These are phyloP conservation scores for Fusarium hostae DNA, from an alignment of 2,329 filamentous ascomycete genomes.

Conservation along the genomic window DNA sequence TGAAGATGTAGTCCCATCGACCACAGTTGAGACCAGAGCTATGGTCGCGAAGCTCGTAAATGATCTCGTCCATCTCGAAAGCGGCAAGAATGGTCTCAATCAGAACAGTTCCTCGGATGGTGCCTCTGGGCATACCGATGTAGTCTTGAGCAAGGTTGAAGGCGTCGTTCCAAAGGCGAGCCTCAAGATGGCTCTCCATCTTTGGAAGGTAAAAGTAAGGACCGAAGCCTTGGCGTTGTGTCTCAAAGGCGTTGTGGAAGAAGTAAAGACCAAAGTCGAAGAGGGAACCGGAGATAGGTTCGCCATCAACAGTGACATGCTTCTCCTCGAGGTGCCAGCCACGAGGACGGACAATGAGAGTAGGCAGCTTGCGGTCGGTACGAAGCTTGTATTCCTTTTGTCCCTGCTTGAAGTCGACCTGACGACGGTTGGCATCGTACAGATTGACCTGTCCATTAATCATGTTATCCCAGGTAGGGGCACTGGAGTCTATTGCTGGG, in stretches of 20 bases:
- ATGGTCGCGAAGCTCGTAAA: conserved; percentile 98
- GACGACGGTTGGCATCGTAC: conserved; percentile 91
- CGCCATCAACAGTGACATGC: conserved; percentile 94
- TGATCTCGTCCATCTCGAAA: conserved; percentile 99
- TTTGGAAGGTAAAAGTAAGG: conserved; percentile 99
- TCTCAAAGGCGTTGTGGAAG: conserved; percentile 95
- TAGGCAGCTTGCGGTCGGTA: conserved; percentile 85
- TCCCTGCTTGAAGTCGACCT: conserved; percentile 96
- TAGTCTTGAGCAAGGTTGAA: conserved; percentile 97
- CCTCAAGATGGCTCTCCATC: conserved; percentile 98
- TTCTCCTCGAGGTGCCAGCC: conserved; percentile 99
- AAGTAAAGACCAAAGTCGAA: conserved; percentile 99
- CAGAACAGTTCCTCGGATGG: conserved; percentile 92
- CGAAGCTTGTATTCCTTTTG: conserved; percentile 97
- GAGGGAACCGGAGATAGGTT: conserved; percentile 89
- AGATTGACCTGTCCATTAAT: conserved; percentile 98
- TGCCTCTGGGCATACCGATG: conserved; percentile 88
- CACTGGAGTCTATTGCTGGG: conserved; percentile 78
- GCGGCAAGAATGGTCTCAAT: conserved; percentile 98
- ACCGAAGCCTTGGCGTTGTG: conserved; percentile 83
- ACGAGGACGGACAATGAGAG: conserved; percentile 91
- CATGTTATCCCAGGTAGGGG: conserved; percentile 99
- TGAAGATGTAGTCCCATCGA: conserved; percentile 99
- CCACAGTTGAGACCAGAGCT: conserved; percentile 97
- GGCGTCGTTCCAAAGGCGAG: conserved; percentile 96